A percentile compares a stretch with the other conserved stretches of the same genome.
These are phyloP conservation scores for Pythium rhizo-oryzae DNA, from an alignment of 352 stramenopile genomes.

Conservation along the genomic window DNA sequence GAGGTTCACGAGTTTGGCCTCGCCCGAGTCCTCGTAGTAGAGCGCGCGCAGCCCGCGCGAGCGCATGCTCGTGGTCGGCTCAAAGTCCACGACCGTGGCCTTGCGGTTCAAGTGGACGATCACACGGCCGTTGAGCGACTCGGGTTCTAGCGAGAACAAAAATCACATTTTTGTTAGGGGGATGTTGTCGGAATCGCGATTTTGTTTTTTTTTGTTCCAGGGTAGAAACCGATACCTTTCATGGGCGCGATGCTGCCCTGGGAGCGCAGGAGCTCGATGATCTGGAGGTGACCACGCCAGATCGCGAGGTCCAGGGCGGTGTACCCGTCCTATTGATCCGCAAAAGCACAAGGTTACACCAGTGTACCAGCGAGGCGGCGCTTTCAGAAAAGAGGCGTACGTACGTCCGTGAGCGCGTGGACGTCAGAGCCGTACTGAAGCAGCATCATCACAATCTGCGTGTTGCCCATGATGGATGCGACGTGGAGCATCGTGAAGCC, in stretches of 20 bases:
- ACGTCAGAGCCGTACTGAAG: slow-evolving; percentile 80
- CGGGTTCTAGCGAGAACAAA: slow-evolving; percentile 49
- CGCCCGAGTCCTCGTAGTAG: slow-evolving; percentile 77
- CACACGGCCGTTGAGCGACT: slow-evolving; percentile 76
- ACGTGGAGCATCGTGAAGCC: slow-evolving; percentile 86
- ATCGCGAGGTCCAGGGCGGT: slow-evolving; percentile 80
- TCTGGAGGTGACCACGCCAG: slow-evolving; percentile 81
- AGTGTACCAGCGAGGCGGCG: not conserved
- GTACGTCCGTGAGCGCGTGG: slow-evolving; percentile 74
- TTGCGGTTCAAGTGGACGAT: slow-evolving; percentile 70
- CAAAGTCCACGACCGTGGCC: slow-evolving; percentile 82
- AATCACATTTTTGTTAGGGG: slow-evolving; percentile 1
- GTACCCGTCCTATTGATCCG: slow-evolving; percentile 67
- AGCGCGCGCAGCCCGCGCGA: slow-evolving; percentile 75
- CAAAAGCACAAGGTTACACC: not conserved
- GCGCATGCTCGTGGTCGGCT: slow-evolving; percentile 74
- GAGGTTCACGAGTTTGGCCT: slow-evolving; percentile 79
- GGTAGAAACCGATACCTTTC: slow-evolving; percentile 51
- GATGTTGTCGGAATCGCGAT: not conserved
- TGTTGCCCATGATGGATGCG: slow-evolving; percentile 73
- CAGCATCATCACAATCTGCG: slow-evolving; percentile 88
- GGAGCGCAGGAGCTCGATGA: slow-evolving; percentile 81
- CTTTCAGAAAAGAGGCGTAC: not conserved
- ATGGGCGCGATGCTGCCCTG: slow-evolving; percentile 82
- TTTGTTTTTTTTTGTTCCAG: not conserved